Evolutionary conservation across 1,284 basidiomycete species (phyloP), one percentile per base, ranked within the genome.

Genomic region (Gastroboletus turbinatus): DNA sequence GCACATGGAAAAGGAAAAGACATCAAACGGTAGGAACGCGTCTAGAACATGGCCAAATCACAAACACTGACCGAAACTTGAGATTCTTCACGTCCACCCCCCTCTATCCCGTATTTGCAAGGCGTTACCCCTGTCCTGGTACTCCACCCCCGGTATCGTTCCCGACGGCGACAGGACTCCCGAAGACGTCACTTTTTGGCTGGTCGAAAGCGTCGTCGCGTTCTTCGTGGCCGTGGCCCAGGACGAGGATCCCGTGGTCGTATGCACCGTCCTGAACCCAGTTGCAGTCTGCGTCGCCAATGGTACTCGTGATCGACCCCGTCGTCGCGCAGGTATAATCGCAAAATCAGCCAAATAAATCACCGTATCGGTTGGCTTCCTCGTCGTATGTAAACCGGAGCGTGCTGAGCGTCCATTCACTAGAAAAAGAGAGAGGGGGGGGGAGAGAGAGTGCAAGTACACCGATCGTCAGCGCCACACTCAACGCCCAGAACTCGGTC

Each of bases 31-130:
- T n/a, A n/a, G n/a, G n/a, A 25, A 36, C 35, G 35, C 35, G 3
- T 13, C 29, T 30, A 30, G 30, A 32, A 13, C 35, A 36, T 36
- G 83, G 82, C 82, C 82, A 84, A 38, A 81, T 71, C 58, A 85
- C 74, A 57, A 82, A 83, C 53, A 82, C 75, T 45, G 82, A 60
- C 23, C 75, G 69, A 63, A 83, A 83, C 66, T 78, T 80, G 61
- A 80, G 64, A 62, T 73, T 74, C 56, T 79, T 78, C 49, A 76
- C 63, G 55, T 79, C 75, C 42, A 76, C 55, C 16, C 58, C 50
- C 13, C 66, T 59, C 47, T 64, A 57, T 52, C 62, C 58, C 44
- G 69, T 62, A 39, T 60, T 64, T 42, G 64, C 61, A 23, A 46
- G 46, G 25, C 52, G 62, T 50, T 59, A 60, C 25, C 53, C 60